Evolutionary conservation across 2,329 filamentous ascomycete genomes (phyloP), one percentile per base, ranked within the genome.

Genomic region (Polytolypa hystricis): DNA sequence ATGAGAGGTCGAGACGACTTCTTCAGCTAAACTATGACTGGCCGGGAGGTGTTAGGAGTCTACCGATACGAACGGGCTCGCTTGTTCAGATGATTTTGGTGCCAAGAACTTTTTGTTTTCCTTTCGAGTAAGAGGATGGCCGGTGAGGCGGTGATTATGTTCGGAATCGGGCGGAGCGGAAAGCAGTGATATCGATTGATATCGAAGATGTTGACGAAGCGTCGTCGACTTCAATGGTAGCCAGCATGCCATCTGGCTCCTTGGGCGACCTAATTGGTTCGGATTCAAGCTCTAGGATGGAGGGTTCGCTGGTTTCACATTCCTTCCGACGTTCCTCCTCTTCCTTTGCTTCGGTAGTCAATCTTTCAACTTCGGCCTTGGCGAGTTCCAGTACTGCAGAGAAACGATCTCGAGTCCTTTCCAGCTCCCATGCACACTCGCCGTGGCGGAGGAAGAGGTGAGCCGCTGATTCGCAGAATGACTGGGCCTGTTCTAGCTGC

Each of bases 401-500:
- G 29, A 93, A 71, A 11, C 76, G 74, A 39, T 69, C 66, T 51
- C 77, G 74, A 36, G 87, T 80, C 31, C 76, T 79, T 17, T 69
- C 66, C 26, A 94, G 71, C 56, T 93, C 84, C 12, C 75, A 71
- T n/a, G 67, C 71, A 58, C 87, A 94, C 51, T 91, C 81, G 8
- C 86, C 87, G 36, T 86, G 81, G 16, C 87, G 77, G n/a, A 95
- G 67, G 42, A 91, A 85, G 51, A 93, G 84, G 53, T 93, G 86
- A 0, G 87, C 87, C 2, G 82, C 87, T 37, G 79, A 78, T 61
- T 95, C 87, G 55, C 84, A 93, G 49, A 86, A 74, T 38, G 71
- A 72, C 56, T 94, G 85, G 4, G 84, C 81, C 44, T 75, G 74
- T 53, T 94, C 86, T 17, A 95, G 66, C 1, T 75, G 73, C 53